phyloP scores from a whole-genome alignment of 305 asterid genomes.

The Rubia balearica region DNA sequence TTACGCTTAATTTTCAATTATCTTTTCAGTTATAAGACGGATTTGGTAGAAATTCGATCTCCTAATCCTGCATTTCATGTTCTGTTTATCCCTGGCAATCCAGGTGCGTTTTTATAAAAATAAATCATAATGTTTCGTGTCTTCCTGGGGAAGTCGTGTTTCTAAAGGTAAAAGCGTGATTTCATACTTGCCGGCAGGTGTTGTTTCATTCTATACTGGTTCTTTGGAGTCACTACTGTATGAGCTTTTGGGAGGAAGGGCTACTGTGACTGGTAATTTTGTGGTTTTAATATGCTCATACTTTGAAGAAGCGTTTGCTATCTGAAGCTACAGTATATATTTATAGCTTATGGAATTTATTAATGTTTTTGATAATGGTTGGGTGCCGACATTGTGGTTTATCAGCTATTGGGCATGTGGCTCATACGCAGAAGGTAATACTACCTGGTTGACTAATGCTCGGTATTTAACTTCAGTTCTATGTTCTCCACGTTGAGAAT shows the following conservation, averaged over 20 bases:
- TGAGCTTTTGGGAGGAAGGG: slow-evolving; percentile 64
- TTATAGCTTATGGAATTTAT: not conserved
- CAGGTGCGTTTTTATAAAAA: slow-evolving; percentile 37
- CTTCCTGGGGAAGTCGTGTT: not conserved
- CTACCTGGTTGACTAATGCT: slow-evolving; percentile 9
- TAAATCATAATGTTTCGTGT: not conserved
- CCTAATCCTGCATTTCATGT: slow-evolving; percentile 52
- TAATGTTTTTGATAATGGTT: slow-evolving; percentile 20
- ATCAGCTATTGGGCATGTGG: slow-evolving; percentile 64
- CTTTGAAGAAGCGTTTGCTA: not conserved
- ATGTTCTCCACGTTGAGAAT: not conserved
- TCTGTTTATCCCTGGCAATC: slow-evolving; percentile 85
- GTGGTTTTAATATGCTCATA: slow-evolving; percentile 2
- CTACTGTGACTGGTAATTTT: slow-evolving; percentile 67
- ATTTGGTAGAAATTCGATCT: slow-evolving; percentile 63
- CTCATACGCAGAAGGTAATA: slow-evolving; percentile 66
- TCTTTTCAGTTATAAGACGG: slow-evolving; percentile 52
- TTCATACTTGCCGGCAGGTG: slow-evolving; percentile 36
- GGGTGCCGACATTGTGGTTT: slow-evolving; percentile 21
- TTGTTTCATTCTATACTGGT: slow-evolving; percentile 63
- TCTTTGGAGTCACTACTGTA: slow-evolving; percentile 67
- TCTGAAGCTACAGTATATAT: not conserved
- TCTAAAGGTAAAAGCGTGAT: not conserved
- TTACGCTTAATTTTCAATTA: slow-evolving; percentile 1
- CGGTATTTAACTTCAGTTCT: slow-evolving; percentile 3